A percentile compares a stretch with the other conserved stretches of the same genome.
Conservation (phyloP, 179 eudicot species). For the Drosera spatulata region DNA sequence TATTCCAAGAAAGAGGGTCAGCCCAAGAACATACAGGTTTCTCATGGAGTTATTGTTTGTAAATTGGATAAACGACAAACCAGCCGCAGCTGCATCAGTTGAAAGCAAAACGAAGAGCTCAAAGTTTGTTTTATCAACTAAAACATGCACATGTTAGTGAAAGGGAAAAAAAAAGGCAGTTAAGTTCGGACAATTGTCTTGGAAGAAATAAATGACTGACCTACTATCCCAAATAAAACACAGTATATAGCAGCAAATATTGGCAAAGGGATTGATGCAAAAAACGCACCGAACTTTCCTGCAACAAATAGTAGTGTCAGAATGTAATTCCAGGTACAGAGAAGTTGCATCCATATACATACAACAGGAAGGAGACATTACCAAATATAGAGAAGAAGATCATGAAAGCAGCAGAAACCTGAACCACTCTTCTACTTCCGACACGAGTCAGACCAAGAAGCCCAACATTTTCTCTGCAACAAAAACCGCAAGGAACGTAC, state of each 20-base stretch:
- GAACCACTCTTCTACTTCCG: slow-evolving; percentile 98
- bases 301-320: slow-evolving; percentile 15
- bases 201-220: slow-evolving; percentile 27
- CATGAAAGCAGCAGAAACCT: slow-evolving; percentile 21
- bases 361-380: slow-evolving; percentile 3
- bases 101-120: not conserved
- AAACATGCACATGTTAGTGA: too few species aligned
- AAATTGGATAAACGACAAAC: slow-evolving; percentile 91
- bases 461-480: slow-evolving; percentile 79
- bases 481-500: not conserved
- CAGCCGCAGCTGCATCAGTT: slow-evolving; percentile 71
- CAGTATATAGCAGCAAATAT: slow-evolving; percentile 73
- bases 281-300: slow-evolving; percentile 53
- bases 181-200: not conserved
- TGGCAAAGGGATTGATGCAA: too few species aligned
- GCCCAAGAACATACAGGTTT: slow-evolving; percentile 78
- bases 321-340: too few species aligned
- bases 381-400: slow-evolving; percentile 92
- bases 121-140: too few species aligned
- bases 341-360: too few species aligned
- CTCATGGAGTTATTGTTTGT: slow-evolving; percentile 99
- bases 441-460: slow-evolving; percentile 92
- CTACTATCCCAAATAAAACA: slow-evolving; percentile 85
- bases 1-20: slow-evolving; percentile 89
- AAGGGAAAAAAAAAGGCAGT: not conserved